These are phyloP conservation scores for Candida manassasensis DNA, from an alignment of 805 yeast species.

Conservation along the genomic window DNA sequence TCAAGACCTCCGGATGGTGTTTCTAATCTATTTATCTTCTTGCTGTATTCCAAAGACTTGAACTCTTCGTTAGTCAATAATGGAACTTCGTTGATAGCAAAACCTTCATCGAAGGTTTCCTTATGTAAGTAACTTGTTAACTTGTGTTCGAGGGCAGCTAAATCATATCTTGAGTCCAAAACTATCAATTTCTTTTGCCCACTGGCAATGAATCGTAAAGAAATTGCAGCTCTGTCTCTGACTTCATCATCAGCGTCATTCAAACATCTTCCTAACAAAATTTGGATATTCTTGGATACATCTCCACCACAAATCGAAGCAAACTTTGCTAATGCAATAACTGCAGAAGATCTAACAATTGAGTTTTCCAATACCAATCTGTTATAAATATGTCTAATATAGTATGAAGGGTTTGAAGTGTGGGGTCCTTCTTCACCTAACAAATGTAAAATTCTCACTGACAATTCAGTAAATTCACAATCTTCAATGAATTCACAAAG, in stretches of 20 bases:
- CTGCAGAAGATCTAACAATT: slow-evolving; percentile 92
- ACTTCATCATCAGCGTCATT: slow-evolving; percentile 94
- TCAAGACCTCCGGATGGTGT: slow-evolving; percentile 16
- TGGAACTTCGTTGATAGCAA: slow-evolving; percentile 69
- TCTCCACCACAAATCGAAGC: slow-evolving; percentile 70
- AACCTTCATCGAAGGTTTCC: slow-evolving; percentile 50
- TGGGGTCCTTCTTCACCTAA: slow-evolving; percentile 94
- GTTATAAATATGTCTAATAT: slow-evolving; percentile 94
- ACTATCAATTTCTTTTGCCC: slow-evolving; percentile 47
- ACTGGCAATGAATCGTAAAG: slow-evolving; percentile 57
- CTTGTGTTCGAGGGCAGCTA: slow-evolving; percentile 73
- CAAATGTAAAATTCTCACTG: slow-evolving; percentile 87
- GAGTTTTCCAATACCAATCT: slow-evolving; percentile 95
- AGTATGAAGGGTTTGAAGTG: slow-evolving; percentile 79
- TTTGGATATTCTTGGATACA: slow-evolving; percentile 63
- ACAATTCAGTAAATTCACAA: slow-evolving; percentile 91
- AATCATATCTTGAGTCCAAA: slow-evolving; percentile 65
- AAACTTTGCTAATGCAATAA: slow-evolving; percentile 85
- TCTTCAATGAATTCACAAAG: slow-evolving; percentile 97
- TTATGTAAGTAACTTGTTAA: slow-evolving; percentile 67
- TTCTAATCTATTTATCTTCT: slow-evolving; percentile 41
- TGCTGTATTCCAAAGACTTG: slow-evolving; percentile 57
- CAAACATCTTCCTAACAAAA: slow-evolving; percentile 75
- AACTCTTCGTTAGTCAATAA: slow-evolving; percentile 62
- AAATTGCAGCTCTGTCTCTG: slow-evolving; percentile 92